Conservation (phyloP, 1,284 basidiomycete species). For the Rhodotorula mucilaginosa region DNA sequence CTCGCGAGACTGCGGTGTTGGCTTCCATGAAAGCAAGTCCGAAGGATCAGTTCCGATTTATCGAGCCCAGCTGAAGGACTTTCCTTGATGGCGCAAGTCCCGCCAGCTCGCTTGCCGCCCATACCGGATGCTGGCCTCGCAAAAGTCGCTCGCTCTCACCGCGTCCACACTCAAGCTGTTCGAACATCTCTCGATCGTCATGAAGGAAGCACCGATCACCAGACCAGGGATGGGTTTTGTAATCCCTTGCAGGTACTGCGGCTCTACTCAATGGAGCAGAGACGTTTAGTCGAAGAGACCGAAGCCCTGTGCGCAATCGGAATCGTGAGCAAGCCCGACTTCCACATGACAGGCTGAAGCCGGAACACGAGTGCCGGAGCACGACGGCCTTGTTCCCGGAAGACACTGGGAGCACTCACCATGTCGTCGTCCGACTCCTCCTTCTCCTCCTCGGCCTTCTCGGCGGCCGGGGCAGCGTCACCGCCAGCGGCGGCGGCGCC, state of each 20-base stretch:
- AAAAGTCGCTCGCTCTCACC: too few species aligned
- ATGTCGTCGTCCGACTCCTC: slow-evolving; percentile 58
- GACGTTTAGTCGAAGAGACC: slow-evolving; percentile 5
- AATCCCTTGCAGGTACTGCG: slow-evolving; percentile 2
- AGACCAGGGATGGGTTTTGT: not conserved
- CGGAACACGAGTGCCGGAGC: not conserved
- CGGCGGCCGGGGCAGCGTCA: slow-evolving; percentile 61
- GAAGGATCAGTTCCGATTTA: too few species aligned
- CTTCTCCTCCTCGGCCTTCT: slow-evolving; percentile 72
- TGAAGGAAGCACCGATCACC: not conserved
- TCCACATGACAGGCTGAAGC: not conserved
- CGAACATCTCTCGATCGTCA: too few species aligned
- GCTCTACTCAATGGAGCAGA: slow-evolving; percentile 1
- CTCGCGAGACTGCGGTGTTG: too few species aligned
- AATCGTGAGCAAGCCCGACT: not conserved
- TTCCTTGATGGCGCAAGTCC: too few species aligned
- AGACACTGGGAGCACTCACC: not conserved
- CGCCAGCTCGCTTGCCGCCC: too few species aligned
- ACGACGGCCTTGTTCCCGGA: too few species aligned
- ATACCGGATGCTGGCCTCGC: too few species aligned
- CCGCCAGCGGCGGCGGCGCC: slow-evolving; percentile 60
- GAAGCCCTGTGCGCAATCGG: not conserved
- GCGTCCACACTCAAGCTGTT: too few species aligned
- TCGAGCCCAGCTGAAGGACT: too few species aligned
- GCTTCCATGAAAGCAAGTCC: too few species aligned